Evolutionary conservation across 495 filamentous ascomycete species (phyloP).

Genomic region (Collariella sp.): DNA sequence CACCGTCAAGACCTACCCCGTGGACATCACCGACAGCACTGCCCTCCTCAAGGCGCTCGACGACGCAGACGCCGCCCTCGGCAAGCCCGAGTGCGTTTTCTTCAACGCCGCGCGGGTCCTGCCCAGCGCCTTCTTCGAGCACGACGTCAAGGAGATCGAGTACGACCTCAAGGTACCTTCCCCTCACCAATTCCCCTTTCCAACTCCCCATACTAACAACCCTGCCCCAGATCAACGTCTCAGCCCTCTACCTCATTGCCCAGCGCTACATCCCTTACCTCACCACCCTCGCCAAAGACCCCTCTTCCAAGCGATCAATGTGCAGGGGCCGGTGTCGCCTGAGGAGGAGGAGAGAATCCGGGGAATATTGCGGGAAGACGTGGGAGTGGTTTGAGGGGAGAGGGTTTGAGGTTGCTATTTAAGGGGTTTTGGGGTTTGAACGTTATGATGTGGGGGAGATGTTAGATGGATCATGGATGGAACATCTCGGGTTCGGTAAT

Average conservation of each 20-base stretch:
- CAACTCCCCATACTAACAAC: not conserved
- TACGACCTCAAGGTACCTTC: constrained; percentile 31
- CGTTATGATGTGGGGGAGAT: no score
- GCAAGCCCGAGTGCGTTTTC: constrained; percentile 29
- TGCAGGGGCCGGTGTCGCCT: constrained; percentile 26
- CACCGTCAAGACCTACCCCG: constrained; percentile 23
- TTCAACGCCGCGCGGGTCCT: constrained; percentile 37
- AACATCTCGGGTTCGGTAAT: no score
- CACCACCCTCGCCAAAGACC: constrained; percentile 15
- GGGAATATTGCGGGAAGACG: constrained; percentile 29
- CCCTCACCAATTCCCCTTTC: not conserved
- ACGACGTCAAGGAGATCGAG: constrained; percentile 28
- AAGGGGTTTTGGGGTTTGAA: no score
- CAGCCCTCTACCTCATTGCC: constrained; percentile 29
- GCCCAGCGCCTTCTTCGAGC: constrained; percentile 20
- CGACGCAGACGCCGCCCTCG: constrained; percentile 23
- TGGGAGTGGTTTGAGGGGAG: constrained; percentile 31
- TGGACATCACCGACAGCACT: constrained; percentile 27
- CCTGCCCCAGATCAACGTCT: constrained; percentile 26
- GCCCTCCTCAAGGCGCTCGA: constrained; percentile 22
- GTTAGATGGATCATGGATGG: not conserved
- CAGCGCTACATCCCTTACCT: constrained; percentile 31
- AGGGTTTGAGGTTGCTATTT: constrained; percentile 20
- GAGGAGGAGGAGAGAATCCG: constrained; percentile 29
- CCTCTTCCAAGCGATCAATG: constrained; percentile 24